phyloP scores from a whole-genome alignment of 768 basidiomycete species.

The Exsudoporus frostii region DNA sequence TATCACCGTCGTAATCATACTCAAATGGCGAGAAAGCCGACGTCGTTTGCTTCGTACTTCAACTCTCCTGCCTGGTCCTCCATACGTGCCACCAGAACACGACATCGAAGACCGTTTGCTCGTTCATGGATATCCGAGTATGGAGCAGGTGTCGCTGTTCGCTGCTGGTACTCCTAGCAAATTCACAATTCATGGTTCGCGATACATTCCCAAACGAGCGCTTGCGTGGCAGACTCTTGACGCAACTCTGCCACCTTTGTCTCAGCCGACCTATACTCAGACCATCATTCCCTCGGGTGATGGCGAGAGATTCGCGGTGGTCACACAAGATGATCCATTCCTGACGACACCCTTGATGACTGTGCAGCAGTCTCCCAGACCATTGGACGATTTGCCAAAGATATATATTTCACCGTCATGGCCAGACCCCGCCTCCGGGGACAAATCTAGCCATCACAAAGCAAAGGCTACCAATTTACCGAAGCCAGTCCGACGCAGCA shows the following conservation, averaged over 20 bases:
- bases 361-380: neutral
- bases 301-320: slow-evolving; percentile 24
- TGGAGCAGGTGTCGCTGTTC: slow-evolving; percentile 27
- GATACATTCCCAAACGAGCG: slow-evolving; percentile 17
- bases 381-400: neutral
- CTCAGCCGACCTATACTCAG: slow-evolving; percentile 2
- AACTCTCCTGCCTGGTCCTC: slow-evolving; percentile 24
- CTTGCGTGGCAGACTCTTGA: slow-evolving; percentile 8
- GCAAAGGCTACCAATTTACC: neutral
- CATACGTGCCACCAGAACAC: slow-evolving; percentile 21
- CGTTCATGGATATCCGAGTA: slow-evolving; percentile 19
- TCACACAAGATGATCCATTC: slow-evolving; percentile 26
- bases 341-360: neutral
- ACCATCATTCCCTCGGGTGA: slow-evolving; percentile 22
- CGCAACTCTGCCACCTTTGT: neutral
- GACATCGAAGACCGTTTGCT: slow-evolving; percentile 15
- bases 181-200: slow-evolving; percentile 27
- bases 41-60: slow-evolving; percentile 10
- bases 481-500: slow-evolving; percentile 20
- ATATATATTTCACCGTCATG: slow-evolving; percentile 1
- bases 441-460: neutral
- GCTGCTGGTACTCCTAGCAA: slow-evolving; percentile 29
- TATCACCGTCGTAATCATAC: slow-evolving; percentile 4
- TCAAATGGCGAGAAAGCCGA: slow-evolving; percentile 11
- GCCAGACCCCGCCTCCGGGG: neutral